Evolutionary conservation across 106 monocot genomes (phyloP), one percentile per base, ranked within the genome.

Genomic region (Dendrobium nobile): DNA sequence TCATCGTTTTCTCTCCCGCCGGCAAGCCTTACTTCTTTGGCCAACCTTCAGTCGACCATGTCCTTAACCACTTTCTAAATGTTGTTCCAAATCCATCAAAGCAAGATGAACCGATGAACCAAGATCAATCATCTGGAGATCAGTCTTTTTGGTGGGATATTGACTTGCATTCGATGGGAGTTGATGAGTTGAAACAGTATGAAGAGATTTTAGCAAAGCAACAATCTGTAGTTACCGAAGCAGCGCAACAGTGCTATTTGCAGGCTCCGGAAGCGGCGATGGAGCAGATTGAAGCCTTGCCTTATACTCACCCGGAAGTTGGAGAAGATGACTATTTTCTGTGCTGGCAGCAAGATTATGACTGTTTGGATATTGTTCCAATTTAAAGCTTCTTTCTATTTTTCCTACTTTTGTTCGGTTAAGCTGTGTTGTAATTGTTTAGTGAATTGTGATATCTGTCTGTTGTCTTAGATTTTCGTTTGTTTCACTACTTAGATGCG

Each of bases 1-100:
- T 77, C 47, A 2, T 77, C 5, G 43, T 51, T 5, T 16, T 77
- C 77, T 77, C 77, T 47, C 47, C 47, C 51, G 77, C 47, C 24
- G 77, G 77, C 20, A 77, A 77, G 47, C 44, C 77, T 6, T 77
- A 19, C 51, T 51, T 47, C 45, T 77, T 47, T n/a, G 51, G 77
- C 47, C 77, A 77, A 18, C 77, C 77, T 13, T 77, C 77, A n/a
- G n/a, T 77, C 9, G 47, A 77, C 1, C 16, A 26, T 0, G 51
- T 77, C 47, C 4, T 51, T 10, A 7, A 2, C 10, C 48, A 48
- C 77, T 58, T 58, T n/a, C 58, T 58, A 13, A 19, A 56, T 3
- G 56, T 3, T 15, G 56, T 15, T 15, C 19, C 56, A 18, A 1
- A 4, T 15, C 56, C 56, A 4, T 56, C 56, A n/a, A n/a, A n/a